Evolutionary conservation across 257 asterid genomes (phyloP).

Genomic region (Jacaranda copaia): DNA sequence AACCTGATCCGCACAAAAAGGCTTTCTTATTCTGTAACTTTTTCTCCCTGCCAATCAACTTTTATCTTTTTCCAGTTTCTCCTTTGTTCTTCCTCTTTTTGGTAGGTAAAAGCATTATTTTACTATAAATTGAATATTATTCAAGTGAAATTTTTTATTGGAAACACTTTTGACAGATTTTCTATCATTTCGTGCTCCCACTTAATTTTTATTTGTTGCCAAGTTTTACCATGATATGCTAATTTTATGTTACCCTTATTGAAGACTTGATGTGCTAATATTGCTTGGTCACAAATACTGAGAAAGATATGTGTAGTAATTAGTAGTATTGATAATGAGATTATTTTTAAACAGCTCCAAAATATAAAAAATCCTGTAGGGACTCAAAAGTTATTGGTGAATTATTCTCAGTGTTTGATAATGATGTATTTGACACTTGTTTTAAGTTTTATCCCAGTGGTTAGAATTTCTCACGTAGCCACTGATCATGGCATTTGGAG

Average conservation of each 20-base stretch:
- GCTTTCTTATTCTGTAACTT: conserved; percentile 2
- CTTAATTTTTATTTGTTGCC: background rate
- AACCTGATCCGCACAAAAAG: background rate
- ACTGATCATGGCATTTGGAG: background rate
- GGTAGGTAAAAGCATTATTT: background rate
- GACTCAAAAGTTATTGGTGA: too few relatives aligned
- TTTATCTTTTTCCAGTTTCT: background rate
- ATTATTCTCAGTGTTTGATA: conserved; percentile 4
- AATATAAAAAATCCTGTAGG: background rate
- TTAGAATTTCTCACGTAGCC: background rate
- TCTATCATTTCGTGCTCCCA: background rate
- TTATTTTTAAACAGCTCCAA: background rate
- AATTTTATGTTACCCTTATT: background rate
- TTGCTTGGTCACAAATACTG: background rate
- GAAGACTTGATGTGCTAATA: conserved; percentile 9
- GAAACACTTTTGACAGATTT: background rate
- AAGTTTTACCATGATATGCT: background rate
- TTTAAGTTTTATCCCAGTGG: conserved; percentile 6
- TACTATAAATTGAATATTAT: background rate
- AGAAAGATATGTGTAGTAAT: background rate
- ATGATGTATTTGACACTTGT: conserved; percentile 10
- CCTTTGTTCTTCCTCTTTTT: background rate
- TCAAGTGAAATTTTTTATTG: background rate
- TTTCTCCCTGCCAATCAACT: background rate
- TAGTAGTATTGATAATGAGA: background rate